Percentiles rank a stretch among this genome's conserved stretches.
These are phyloP conservation scores for Botrytis squamosa DNA, from an alignment of 2,329 filamentous ascomycete genomes.

Conservation along the genomic window DNA sequence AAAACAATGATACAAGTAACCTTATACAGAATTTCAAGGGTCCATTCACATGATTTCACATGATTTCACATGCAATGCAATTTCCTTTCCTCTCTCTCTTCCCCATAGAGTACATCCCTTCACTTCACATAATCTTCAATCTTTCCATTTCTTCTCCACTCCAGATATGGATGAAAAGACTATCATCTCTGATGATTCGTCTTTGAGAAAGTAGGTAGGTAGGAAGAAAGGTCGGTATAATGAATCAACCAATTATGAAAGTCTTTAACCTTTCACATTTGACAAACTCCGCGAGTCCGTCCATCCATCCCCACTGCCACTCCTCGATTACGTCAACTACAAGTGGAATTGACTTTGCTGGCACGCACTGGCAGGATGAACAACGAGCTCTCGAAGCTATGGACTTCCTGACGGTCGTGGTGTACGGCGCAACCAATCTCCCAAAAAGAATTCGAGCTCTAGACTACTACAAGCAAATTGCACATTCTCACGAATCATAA, in stretches of 20 bases:
- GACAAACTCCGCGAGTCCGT: background rate
- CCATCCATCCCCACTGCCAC: background rate
- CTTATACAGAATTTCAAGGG: background rate
- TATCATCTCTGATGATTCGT: background rate
- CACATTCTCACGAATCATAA: background rate
- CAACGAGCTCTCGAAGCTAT: slow-evolving; percentile 1
- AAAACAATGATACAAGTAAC: background rate
- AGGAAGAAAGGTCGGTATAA: background rate
- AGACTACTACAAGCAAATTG: background rate
- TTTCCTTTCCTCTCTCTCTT: background rate
- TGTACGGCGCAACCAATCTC: background rate
- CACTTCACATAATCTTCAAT: background rate
- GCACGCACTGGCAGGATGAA: slow-evolving; percentile 4
- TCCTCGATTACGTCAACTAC: slow-evolving; percentile 16
- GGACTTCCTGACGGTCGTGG: background rate
- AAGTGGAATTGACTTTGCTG: slow-evolving; percentile 11
- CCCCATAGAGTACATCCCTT: background rate
- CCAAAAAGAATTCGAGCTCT: background rate
- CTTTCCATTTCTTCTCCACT: background rate
- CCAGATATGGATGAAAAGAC: background rate
- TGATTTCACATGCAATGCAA: background rate
- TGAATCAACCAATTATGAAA: background rate
- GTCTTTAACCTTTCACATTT: background rate
- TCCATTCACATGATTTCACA: background rate
- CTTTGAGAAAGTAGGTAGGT: background rate